A percentile compares a stretch with the other conserved stretches of the same genome.
phyloP scores from a whole-genome alignment of 2,329 filamentous ascomycete species.

The Aureobasidium sp. region DNA sequence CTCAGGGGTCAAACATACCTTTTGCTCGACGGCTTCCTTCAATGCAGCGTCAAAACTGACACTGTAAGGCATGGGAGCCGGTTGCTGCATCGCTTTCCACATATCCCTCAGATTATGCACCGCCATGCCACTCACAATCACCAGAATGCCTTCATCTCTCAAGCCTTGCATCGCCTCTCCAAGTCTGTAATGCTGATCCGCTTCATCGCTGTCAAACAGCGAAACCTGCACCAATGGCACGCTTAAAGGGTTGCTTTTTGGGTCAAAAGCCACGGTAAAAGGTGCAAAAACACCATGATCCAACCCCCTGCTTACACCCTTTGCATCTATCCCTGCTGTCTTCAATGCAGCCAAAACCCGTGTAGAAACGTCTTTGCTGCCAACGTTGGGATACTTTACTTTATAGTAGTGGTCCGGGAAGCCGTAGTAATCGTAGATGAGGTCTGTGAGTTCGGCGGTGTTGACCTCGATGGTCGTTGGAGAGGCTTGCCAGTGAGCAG shows the following conservation, averaged over 20 bases:
- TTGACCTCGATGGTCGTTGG: constrained; percentile 57
- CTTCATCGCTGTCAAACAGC: constrained; percentile 58
- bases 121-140: constrained; percentile 68
- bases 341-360: constrained; percentile 51
- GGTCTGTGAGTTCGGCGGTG: constrained; percentile 53
- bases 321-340: constrained; percentile 53
- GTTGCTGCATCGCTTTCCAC: constrained; percentile 20
- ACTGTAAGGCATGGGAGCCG: constrained; percentile 27
- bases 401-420: constrained; percentile 65
- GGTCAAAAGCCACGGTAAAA: constrained; percentile 52
- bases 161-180: constrained; percentile 60
- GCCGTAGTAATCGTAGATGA: constrained; percentile 71
- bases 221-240: constrained; percentile 66
- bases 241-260: constrained; percentile 31
- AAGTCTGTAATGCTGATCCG: constrained; percentile 59
- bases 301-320: constrained; percentile 56
- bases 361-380: constrained; percentile 53
- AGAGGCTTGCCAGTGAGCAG: constrained; percentile 66
- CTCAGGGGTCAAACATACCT: constrained; percentile 1
- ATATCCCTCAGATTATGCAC: constrained; percentile 38
- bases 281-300: constrained; percentile 71
- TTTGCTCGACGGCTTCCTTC: constrained; percentile 28
- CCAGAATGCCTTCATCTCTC: constrained; percentile 59
- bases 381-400: constrained; percentile 58
- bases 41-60: constrained; percentile 30